phyloP scores from a whole-genome alignment of 2,329 filamentous ascomycete genomes.

The Ophiocordyceps unilateralis region DNA sequence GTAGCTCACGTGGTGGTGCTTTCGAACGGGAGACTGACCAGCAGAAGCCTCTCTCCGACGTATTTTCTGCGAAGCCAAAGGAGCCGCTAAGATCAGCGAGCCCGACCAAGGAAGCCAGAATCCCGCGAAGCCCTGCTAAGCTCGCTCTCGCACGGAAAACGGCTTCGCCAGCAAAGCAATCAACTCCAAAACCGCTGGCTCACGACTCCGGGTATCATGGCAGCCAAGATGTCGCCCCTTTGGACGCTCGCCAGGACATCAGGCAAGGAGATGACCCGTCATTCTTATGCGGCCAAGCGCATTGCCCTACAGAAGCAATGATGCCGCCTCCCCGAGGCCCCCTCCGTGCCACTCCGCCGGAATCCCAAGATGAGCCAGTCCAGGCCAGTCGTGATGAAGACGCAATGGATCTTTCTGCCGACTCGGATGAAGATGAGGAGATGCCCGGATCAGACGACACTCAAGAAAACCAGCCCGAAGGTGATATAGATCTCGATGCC shows the following conservation, averaged over 20 bases:
- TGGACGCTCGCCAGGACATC: background rate
- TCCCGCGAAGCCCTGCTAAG: slow-evolving; percentile 17
- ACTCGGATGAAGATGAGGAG: background rate
- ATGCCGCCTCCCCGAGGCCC: slow-evolving; percentile 8
- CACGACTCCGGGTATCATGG: slow-evolving; percentile 58
- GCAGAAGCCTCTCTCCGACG: slow-evolving; percentile 38
- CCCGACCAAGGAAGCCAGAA: slow-evolving; percentile 21
- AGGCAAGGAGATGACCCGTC: slow-evolving; percentile 4
- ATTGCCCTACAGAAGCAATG: slow-evolving; percentile 4
- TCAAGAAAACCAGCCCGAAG: background rate
- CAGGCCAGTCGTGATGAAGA: slow-evolving; percentile 23
- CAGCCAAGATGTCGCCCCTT: slow-evolving; percentile 29
- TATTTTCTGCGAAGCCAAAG: slow-evolving; percentile 38
- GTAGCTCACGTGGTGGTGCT: slow-evolving; percentile 10
- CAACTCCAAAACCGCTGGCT: slow-evolving; percentile 7
- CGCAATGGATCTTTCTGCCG: slow-evolving; percentile 8
- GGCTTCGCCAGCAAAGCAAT: slow-evolving; percentile 13
- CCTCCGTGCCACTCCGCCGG: slow-evolving; percentile 10
- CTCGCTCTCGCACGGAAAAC: slow-evolving; percentile 13
- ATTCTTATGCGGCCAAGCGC: slow-evolving; percentile 6
- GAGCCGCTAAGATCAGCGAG: slow-evolving; percentile 38
- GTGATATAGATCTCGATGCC: background rate
- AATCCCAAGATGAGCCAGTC: too few relatives aligned
- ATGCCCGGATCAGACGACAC: background rate
- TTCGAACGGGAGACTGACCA: slow-evolving; percentile 9